Evolutionary conservation across 108 stramenopile species (phyloP), one percentile per base, ranked within the genome.

Genomic region (Fragilaria crotonensis): DNA sequence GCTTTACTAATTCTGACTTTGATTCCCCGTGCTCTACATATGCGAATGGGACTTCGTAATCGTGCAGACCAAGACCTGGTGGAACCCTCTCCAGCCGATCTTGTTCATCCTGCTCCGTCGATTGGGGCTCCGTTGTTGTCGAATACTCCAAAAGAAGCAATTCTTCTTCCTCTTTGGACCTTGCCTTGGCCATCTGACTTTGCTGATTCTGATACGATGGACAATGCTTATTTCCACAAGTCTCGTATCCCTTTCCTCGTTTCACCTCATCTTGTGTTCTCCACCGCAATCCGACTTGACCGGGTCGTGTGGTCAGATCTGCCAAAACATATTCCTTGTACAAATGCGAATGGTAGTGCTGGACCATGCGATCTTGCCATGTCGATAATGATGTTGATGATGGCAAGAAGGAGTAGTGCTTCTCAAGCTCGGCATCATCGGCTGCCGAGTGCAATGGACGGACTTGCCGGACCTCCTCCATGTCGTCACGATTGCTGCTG

Each of bases 361-460:
- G 45, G 0, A 87, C 92, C 92, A 90, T 93, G 29, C 88, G 81
- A 20, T 84, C 81, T 59, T 90, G 82, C 92, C 92, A 93, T 20
- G 85, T 69, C 0, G 74, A 33, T 28, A 22, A 60, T 45, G 41
- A 60, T 46, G 48, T 33, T 5, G 25, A 21, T 28, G 49, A 50
- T 2, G 77, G 71, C 55, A 78, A 41, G 53, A 78, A 78, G 17
- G 59, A 32, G 30, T 78, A 70, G 26, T 58, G 52, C 32, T 66
- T 45, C 33, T 51, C 44, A 25, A 78, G 1, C 2, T 45, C 47
- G 21, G 54, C 64, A 33, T 54, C 60, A 44, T 76, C 75, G 1
- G 64, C 49, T 4, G 59, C 64, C 20, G 71, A 57, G 4, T 55
- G 55, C 4, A 62, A 36, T 52, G 66, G 66, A 5, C 49, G 49